Base-by-base conservation (phyloP, 805 yeast species). In the Ogataea allantospora region DNA sequence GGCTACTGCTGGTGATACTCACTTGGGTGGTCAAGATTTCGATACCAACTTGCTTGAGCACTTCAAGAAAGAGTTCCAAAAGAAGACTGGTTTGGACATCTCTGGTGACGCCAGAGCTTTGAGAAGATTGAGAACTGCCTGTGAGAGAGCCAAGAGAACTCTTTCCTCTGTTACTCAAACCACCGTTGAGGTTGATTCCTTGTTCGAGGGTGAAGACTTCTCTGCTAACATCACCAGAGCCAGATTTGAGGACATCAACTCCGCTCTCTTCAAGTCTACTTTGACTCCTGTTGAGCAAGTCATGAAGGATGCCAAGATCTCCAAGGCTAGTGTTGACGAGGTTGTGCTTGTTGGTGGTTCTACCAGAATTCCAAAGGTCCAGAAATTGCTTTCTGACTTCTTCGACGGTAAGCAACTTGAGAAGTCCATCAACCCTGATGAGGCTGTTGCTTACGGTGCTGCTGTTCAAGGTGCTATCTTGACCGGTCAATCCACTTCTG, bases 371-470 rank as follows among this genome's bases (percentile, higher is more conserved):
- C 97, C 97, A 78, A 89, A 88, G 83, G 84, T 89, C 66, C 96
- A 89, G 75, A 87, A 86, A 71, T 75, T 88, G 68, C 82, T 88
- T 53, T 82, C 95, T 49, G 96, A 88, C 73, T 88, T 78, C 86
- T 88, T 88, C 60, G 93, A 88, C 63, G 97, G 97, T 70, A 89
- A 89, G 78, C 89, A 87, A 71, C 85, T 88, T 68, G 93, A 87
- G 75, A 89, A 87, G 77, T 83, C 95, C 54, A 89, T 88, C 71
- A 88, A 88, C 88, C 97, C 97, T 55, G 97, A 88, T 77, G 97
- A 88, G 78, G 97, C 97, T 65, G 97, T 88, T 69, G 97, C 96
- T 63, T 88, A 88, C 78, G 97, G 97, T 83, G 98, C 98, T 63
- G 97, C 98, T 63, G 97, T 89, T 61, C 97, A 89, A 78, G 98